Conservation (phyloP, 768 basidiomycete species). For the Kondoa malvinella region DNA sequence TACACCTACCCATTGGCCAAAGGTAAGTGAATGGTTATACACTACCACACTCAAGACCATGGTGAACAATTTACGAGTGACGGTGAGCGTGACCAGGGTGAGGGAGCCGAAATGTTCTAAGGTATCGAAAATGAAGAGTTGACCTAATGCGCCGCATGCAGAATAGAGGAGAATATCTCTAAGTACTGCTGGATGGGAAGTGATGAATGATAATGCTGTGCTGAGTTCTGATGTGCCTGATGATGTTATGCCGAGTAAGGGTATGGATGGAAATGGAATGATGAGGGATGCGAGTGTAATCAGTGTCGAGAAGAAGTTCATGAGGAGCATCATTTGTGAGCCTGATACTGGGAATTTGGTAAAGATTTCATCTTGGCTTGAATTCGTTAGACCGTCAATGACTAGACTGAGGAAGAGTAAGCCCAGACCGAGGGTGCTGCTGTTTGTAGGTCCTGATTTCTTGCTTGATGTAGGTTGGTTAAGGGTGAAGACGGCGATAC, state of each 20-base stretch:
- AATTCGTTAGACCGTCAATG: constrained; percentile 84
- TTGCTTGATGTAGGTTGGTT: constrained; percentile 23
- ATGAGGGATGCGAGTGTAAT: constrained; percentile 51
- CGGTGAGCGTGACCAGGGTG: constrained; percentile 65
- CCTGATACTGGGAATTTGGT: constrained; percentile 54
- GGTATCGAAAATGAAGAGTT: constrained; percentile 84
- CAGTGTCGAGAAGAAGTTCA: constrained; percentile 69
- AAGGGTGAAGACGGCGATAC: constrained; percentile 74
- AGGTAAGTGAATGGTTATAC: constrained; percentile 67
- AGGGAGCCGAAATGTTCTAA: constrained; percentile 65
- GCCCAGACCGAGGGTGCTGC: constrained; percentile 50
- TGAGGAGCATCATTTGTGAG: constrained; percentile 99
- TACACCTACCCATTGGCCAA: constrained; percentile 85
- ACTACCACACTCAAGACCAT: constrained; percentile 90
- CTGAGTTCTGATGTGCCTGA: constrained; percentile 43
- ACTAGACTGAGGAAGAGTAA: constrained; percentile 72
- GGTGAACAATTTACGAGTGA: constrained; percentile 91
- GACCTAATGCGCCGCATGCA: constrained; percentile 78
- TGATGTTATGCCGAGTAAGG: constrained; percentile 40
- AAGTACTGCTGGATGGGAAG: constrained; percentile 55
- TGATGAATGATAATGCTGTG: constrained; percentile 55
- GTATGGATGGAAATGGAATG: constrained; percentile 41
- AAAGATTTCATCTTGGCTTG: constrained; percentile 95
- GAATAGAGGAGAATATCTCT: constrained; percentile 66
- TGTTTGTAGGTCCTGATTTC: constrained; percentile 37